These are phyloP conservation scores for Hymenoscyphus occultus DNA, from an alignment of 2,329 filamentous ascomycete species.

Conservation along the genomic window DNA sequence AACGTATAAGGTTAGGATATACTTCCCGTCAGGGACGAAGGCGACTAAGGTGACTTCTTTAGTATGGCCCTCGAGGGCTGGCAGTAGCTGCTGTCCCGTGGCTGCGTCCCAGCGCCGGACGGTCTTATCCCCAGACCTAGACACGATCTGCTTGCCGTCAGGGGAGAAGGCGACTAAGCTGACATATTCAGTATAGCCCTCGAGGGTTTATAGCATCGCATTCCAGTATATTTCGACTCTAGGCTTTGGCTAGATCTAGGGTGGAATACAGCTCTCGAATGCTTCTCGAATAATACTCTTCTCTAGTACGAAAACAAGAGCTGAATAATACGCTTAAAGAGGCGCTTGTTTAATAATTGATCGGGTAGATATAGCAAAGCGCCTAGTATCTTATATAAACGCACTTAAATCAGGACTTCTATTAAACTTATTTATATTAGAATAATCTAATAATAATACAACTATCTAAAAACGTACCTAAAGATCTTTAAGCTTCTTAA, in stretches of 20 bases:
- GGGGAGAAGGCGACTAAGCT: too few relatives aligned
- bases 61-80: too few relatives aligned
- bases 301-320: constrained; percentile 30
- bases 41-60: too few relatives aligned
- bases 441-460: neutral
- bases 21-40: too few relatives aligned
- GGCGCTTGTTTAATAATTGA: constrained; percentile 28
- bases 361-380: constrained; percentile 27
- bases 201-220: neutral
- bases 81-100: too few relatives aligned
- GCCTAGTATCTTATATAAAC: constrained; percentile 29
- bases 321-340: constrained; percentile 33
- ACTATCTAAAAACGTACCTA: neutral
- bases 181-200: too few relatives aligned
- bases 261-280: constrained; percentile 23
- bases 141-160: too few relatives aligned
- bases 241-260: constrained; percentile 14
- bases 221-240: constrained; percentile 20
- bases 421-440: constrained; percentile 9
- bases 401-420: constrained; percentile 18
- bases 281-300: constrained; percentile 28
- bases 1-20: too few relatives aligned
- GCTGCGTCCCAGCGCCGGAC: too few relatives aligned
- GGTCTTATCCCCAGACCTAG: too few relatives aligned
- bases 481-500: constrained; percentile 2